These are phyloP conservation scores for Plectosphaerella sp. DNA, from an alignment of 2,329 filamentous ascomycete species.

Conservation along the genomic window DNA sequence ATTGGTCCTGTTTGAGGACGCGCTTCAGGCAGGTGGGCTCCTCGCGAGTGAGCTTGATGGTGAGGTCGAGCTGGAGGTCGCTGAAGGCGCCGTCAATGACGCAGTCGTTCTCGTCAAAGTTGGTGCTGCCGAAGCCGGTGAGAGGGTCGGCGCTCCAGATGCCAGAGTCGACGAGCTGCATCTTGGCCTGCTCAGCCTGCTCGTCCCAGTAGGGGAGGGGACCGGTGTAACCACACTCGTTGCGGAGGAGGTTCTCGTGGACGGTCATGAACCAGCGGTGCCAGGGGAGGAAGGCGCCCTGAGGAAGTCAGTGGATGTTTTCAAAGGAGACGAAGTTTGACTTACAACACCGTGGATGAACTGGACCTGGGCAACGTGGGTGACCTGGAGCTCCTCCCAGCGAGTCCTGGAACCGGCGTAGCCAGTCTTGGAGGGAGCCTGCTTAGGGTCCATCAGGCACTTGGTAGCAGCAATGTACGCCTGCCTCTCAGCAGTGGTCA, in stretches of 20 bases:
- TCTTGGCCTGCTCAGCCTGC: background rate
- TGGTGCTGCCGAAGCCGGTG: conserved; percentile 6
- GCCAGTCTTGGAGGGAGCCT: conserved; percentile 3
- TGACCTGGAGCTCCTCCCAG: conserved; percentile 9
- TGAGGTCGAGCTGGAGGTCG: background rate
- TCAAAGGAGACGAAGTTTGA: background rate
- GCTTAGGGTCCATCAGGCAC: conserved; percentile 7
- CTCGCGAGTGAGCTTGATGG: conserved; percentile 3
- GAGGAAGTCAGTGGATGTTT: background rate
- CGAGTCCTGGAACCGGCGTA: conserved; percentile 6
- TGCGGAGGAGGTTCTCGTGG: conserved; percentile 18
- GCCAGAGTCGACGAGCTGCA: background rate
- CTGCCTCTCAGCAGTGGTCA: conserved; percentile 4
- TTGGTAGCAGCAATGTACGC: conserved; percentile 5
- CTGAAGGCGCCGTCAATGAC: conserved; percentile 7
- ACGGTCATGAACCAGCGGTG: conserved; percentile 21
- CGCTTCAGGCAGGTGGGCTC: conserved; percentile 1
- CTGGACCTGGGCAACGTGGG: conserved; percentile 8
- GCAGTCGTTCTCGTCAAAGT: conserved; percentile 1
- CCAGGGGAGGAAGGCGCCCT: conserved; percentile 16
- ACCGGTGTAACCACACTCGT: conserved; percentile 20
- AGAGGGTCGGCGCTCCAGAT: conserved; percentile 1
- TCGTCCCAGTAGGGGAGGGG: conserved; percentile 15
- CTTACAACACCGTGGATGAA: conserved; percentile 9
- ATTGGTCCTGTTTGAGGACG: conserved; percentile 5